Percentiles rank a stretch among this genome's conserved stretches.
These are phyloP conservation scores for Saitozyma sp. DNA, from an alignment of 768 basidiomycete species.

Conservation along the genomic window DNA sequence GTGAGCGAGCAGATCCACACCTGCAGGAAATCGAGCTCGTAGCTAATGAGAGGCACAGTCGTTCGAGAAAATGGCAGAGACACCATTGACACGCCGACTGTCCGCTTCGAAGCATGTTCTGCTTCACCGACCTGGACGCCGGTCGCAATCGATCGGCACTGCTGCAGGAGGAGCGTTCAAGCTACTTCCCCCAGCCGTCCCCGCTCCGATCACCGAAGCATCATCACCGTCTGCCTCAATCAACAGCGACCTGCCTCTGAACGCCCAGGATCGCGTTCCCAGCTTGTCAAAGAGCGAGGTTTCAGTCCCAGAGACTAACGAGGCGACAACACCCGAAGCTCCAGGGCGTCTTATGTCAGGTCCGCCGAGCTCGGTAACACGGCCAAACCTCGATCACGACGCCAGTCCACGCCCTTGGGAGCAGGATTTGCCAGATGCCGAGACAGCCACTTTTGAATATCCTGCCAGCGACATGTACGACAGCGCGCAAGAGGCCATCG, in stretches of 20 bases:
- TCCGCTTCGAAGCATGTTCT: slow-evolving; percentile 23
- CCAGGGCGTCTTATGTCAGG: slow-evolving; percentile 14
- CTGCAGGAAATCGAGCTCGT: slow-evolving; percentile 1
- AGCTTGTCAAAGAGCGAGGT: slow-evolving; percentile 40
- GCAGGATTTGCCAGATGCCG: no score
- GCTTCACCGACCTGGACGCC: slow-evolving; percentile 22
- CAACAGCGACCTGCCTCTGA: no score
- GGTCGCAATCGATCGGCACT: slow-evolving; percentile 11
- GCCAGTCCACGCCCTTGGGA: no score
- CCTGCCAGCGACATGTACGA: no score
- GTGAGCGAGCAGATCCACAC: slow-evolving; percentile 7
- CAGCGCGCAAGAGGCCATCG: no score
- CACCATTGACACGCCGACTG: slow-evolving; percentile 32
- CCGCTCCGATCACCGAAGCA: neutral
- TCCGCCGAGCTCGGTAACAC: no score
- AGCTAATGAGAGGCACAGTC: neutral
- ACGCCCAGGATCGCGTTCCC: slow-evolving; percentile 32
- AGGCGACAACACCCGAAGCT: slow-evolving; percentile 41
- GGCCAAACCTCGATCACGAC: no score
- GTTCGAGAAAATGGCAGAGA: slow-evolving; percentile 13
- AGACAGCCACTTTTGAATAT: no score
- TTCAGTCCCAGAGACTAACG: slow-evolving; percentile 29
- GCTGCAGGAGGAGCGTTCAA: no score
- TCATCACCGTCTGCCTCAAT: neutral
- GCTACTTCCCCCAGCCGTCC: neutral